Base-by-base conservation (phyloP, 495 filamentous ascomycete genomes). In the Lasiosphaeria ovina region DNA sequence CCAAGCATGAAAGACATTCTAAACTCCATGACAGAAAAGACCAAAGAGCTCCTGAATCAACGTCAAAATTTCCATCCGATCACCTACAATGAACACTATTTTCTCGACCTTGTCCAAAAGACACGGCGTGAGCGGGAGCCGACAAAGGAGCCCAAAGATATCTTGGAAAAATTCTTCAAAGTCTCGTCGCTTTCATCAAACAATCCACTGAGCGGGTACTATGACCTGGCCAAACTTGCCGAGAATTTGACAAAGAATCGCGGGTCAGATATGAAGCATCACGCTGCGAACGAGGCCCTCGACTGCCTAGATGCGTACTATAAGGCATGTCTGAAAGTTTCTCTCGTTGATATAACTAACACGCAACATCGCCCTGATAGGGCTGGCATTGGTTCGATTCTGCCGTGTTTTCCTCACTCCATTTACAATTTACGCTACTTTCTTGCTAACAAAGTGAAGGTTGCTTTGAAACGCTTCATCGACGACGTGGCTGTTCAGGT, bases 401-500 rank as follows among this genome's bases (percentile, higher is more conserved):
- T 24, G 24, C 38, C 7, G 38, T 42, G 1, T 42, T 42, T 2
- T 42, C 38, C 8, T 42, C 14, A 42, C 38, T 24, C 0, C 24
- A 24, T 24, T 42, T 42, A 42, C 38, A 42, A 3, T 42, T 42
- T 42, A 42, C 5, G 8, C 12, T 14, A 14, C 6, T 14, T 14
- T n/a, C 6, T 47, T 47, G 12, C 62, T 62, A 36, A 64, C 52
- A 45, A 63, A 57, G 33, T 60, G 42, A 54, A 88, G 87, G 80
- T 89, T 63, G 80, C 86, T 0, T 66, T 86, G 55, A 77, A 81
- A 61, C 79, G 76, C 0, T 87, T 90, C 65, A 70, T 86, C n/a
- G 84, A 90, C 42, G 83, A 88, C 48, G 62, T 89, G 33, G 76
- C 81, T 14, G 78, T 77, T 4, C 74, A 86, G 44, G 86, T 79